A percentile compares a stretch with the other conserved stretches of the same genome.
Evolutionary conservation across 768 basidiomycete genomes (phyloP).

Genomic region (Panaeolus papilionaceus): DNA sequence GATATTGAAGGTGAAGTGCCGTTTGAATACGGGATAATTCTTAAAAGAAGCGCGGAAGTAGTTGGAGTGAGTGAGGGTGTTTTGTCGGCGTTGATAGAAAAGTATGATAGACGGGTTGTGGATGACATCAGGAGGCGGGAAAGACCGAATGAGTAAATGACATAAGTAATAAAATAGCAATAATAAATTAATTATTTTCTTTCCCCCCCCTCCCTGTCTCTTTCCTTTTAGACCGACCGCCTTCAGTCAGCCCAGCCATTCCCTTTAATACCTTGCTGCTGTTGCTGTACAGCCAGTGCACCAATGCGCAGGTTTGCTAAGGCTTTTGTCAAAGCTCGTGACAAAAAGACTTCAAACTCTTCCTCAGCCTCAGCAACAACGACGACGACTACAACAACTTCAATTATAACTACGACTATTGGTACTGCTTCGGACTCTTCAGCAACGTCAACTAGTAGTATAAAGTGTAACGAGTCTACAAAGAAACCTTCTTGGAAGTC

Average conservation of each 20-base stretch:
- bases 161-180: background rate
- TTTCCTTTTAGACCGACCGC: background rate
- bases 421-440: background rate
- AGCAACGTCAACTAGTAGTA: background rate
- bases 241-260: too few relatives aligned
- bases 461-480: slow-evolving; percentile 32
- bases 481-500: slow-evolving; percentile 55
- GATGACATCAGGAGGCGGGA: slow-evolving; percentile 3
- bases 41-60: slow-evolving; percentile 59
- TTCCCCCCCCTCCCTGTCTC: background rate
- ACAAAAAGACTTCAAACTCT: slow-evolving; percentile 17
- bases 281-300: slow-evolving; percentile 18
- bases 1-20: slow-evolving; percentile 69
- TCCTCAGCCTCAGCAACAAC: background rate
- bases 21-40: slow-evolving; percentile 53
- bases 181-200: background rate
- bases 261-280: background rate
- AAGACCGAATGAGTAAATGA: background rate
- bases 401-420: background rate
- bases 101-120: slow-evolving; percentile 67
- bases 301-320: slow-evolving; percentile 71
- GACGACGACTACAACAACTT: background rate
- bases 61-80: slow-evolving; percentile 60
- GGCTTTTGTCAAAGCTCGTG: slow-evolving; percentile 44
- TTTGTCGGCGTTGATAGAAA: slow-evolving; percentile 62